Base-by-base conservation (phyloP, 208 protist species). In the Tritrichomonas musculus region DNA sequence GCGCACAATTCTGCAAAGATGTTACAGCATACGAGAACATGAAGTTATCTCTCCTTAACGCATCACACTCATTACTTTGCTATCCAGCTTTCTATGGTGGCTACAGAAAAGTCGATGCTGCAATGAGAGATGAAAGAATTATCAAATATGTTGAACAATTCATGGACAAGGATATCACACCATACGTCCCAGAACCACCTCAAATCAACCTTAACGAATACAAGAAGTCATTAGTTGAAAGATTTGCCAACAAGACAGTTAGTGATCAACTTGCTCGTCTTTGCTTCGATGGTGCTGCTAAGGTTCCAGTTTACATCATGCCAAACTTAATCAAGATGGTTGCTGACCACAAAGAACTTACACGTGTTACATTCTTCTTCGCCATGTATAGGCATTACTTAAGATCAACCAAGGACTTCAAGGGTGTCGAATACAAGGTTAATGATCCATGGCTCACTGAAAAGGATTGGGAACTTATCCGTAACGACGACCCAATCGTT, bases 1-100 rank as follows among this genome's bases (percentile, higher is more conserved):
- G 88, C 27, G 88, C 65, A 33, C 84, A 69, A 49, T 64, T 94
- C 49, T 22, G 25, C 25, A 30, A 25, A n/a, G 93, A 94, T 77
- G 93, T 94, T 0, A 57, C 72, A 49, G 11, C 47, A 53, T 93
- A 92, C 49, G 93, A 94, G 36, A 47, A 39, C 30, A 80, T 94
- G 72, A 94, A 94, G 88, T 88, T 94, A 27, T 72, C 39, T 25
- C 9, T 94, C 0, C 41, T 94, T 20, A 94, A 94, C 72, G 92
- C 36, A 17, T 93, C 41, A 39, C 93, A 94, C 33, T 50, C 30
- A 30, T 33, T 92, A 9, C 80, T 94, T 66, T 30, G 72, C 36
- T 94, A 93, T 69, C 49, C 65, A 33, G 25, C 72, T 49, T 36
- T 72, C 5, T n/a, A 53, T 25, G 33, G 92, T 73, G 92, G 92